phyloP scores from a whole-genome alignment of 192 early-diverging fungal species.

The Pecoramyces ruminantium region DNA sequence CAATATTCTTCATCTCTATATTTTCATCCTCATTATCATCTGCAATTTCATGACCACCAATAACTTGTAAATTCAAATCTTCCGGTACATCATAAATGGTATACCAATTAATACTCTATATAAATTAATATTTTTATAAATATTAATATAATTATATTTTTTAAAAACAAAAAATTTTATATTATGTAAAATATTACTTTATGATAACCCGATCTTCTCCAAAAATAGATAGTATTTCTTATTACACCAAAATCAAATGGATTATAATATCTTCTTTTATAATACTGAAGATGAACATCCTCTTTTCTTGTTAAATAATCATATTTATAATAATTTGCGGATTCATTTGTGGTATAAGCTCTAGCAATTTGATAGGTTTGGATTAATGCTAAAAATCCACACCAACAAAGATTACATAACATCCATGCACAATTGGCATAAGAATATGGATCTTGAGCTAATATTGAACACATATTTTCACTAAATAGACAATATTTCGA shows the following conservation, averaged over 20 bases:
- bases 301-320: conserved; percentile 6
- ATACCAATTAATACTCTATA: background rate
- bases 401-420: conserved; percentile 64
- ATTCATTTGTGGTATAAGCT: conserved; percentile 80
- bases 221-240: conserved; percentile 76
- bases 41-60: background rate
- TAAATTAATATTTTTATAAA: too few species aligned
- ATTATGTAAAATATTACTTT: background rate
- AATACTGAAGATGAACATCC: conserved; percentile 10
- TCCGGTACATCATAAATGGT: background rate
- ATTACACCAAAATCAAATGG: conserved; percentile 65
- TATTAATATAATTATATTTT: background rate
- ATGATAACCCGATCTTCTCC: conserved; percentile 10
- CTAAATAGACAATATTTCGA: background rate
- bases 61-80: background rate
- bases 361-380: conserved; percentile 64
- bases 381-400: conserved; percentile 48
- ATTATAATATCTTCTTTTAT: conserved; percentile 25
- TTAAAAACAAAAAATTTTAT: background rate
- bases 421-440: conserved; percentile 33
- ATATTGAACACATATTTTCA: background rate
- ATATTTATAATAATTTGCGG: conserved; percentile 59
- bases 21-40: background rate
- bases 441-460: background rate
- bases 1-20: background rate